Conservation (phyloP, 1,139 yeast genomes). For the Candida mesenterica region DNA sequence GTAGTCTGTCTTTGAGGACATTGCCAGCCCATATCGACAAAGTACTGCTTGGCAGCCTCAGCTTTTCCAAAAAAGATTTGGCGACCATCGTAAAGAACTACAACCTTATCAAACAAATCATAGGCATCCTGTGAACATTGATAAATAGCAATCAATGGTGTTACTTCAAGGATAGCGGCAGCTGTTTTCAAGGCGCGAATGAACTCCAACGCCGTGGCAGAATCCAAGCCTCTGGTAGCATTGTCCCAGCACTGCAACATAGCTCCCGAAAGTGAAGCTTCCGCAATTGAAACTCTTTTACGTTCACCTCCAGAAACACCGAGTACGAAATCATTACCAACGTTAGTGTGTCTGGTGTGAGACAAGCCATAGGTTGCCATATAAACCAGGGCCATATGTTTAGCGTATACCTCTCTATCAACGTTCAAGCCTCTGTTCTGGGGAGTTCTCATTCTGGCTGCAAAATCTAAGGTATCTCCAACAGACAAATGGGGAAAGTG, state of each 20-base stretch:
- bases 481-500: slow-evolving; percentile 29
- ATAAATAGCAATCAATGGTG: slow-evolving; percentile 28
- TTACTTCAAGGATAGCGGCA: slow-evolving; percentile 23
- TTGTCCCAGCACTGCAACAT: slow-evolving; percentile 27
- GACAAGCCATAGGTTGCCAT: slow-evolving; percentile 23
- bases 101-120: slow-evolving; percentile 26
- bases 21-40: slow-evolving; percentile 25
- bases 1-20: slow-evolving; percentile 58
- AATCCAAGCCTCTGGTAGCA: slow-evolving; percentile 25
- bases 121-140: slow-evolving; percentile 31
- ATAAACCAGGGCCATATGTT: slow-evolving; percentile 21
- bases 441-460: slow-evolving; percentile 27
- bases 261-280: slow-evolving; percentile 21
- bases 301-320: slow-evolving; percentile 29
- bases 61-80: slow-evolving; percentile 26
- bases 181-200: slow-evolving; percentile 27
- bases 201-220: slow-evolving; percentile 27
- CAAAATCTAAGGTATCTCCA: slow-evolving; percentile 28
- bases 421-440: slow-evolving; percentile 30
- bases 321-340: slow-evolving; percentile 24
- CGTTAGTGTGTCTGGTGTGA: slow-evolving; percentile 22
- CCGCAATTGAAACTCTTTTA: slow-evolving; percentile 26
- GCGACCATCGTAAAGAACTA: slow-evolving; percentile 27
- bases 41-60: slow-evolving; percentile 21
- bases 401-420: slow-evolving; percentile 19